Evolutionary conservation across 768 basidiomycete species (phyloP).

Genomic region (Kwoniella botswanensis): DNA sequence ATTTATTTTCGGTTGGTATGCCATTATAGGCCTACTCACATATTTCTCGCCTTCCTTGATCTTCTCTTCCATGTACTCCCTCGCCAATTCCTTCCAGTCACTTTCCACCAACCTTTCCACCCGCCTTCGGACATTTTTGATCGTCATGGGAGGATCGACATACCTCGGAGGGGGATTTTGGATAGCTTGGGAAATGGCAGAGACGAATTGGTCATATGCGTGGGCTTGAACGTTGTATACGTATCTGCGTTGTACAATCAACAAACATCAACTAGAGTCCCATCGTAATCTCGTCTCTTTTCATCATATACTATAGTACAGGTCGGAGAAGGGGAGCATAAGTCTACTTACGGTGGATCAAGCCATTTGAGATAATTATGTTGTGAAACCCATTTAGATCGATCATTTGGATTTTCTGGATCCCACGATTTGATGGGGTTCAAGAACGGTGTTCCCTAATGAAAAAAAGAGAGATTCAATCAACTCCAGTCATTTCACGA

Average conservation of each 20-base stretch:
- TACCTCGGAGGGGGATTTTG: constrained; percentile 1
- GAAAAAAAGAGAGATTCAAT: background rate
- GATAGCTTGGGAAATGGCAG: background rate
- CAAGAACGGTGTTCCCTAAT: constrained; percentile 8
- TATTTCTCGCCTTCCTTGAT: background rate
- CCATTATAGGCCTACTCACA: background rate
- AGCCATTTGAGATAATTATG: constrained; percentile 11
- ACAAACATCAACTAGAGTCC: background rate
- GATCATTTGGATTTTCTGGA: constrained; percentile 1
- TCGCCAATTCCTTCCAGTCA: constrained; percentile 3
- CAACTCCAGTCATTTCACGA: background rate
- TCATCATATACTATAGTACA: background rate
- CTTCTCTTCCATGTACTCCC: constrained; percentile 8
- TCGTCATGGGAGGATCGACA: constrained; percentile 5
- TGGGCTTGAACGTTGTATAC: constrained; percentile 9
- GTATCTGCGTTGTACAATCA: background rate
- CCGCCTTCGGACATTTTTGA: background rate
- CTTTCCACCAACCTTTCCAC: constrained; percentile 10
- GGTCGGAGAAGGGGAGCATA: background rate
- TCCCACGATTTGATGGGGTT: constrained; percentile 9
- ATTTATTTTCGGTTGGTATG: no score
- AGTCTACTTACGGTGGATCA: constrained; percentile 6
- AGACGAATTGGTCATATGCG: background rate
- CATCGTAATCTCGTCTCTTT: background rate
- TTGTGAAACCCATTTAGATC: constrained; percentile 9